A percentile compares a stretch with the other conserved stretches of the same genome.
Conservation (phyloP, 352 stramenopile species). For the Blastocystis sp. region DNA sequence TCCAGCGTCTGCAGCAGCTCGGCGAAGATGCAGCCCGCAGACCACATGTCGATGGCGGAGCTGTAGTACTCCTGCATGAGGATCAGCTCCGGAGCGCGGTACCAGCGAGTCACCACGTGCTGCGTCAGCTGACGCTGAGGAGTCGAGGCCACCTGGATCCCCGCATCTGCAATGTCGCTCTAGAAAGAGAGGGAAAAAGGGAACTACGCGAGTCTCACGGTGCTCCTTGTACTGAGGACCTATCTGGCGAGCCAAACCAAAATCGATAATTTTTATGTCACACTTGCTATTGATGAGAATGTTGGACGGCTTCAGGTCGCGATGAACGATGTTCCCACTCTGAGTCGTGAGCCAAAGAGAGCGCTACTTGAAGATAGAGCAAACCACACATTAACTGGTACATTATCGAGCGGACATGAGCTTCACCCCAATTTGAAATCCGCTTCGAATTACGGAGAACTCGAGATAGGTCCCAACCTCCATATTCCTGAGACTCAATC, state of each 20-base stretch:
- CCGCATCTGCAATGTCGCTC: slow-evolving; percentile 24
- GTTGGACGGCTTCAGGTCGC: slow-evolving; percentile 87
- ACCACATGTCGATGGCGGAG: slow-evolving; percentile 97
- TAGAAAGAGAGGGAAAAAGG: background rate
- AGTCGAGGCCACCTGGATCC: slow-evolving; percentile 64
- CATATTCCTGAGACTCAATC: slow-evolving; percentile 3
- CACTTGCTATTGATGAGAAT: slow-evolving; percentile 96
- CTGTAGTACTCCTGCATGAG: slow-evolving; percentile 82
- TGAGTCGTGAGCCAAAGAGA: slow-evolving; percentile 66
- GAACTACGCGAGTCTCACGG: background rate
- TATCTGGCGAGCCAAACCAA: slow-evolving; percentile 84
- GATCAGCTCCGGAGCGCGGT: slow-evolving; percentile 81
- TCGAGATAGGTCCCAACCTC: slow-evolving; percentile 49
- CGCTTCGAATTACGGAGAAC: slow-evolving; percentile 65
- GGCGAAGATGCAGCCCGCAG: slow-evolving; percentile 89
- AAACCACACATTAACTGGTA: slow-evolving; percentile 90
- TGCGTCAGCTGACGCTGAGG: slow-evolving; percentile 70
- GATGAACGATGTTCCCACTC: slow-evolving; percentile 81
- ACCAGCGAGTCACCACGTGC: slow-evolving; percentile 84
- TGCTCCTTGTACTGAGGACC: slow-evolving; percentile 34
- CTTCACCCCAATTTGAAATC: slow-evolving; percentile 71
- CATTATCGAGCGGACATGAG: slow-evolving; percentile 73
- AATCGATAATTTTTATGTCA: slow-evolving; percentile 92
- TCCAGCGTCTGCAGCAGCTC: slow-evolving; percentile 59
- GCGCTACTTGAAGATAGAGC: slow-evolving; percentile 71